Conservation (phyloP, 1,284 basidiomycete species). For the Boletus smithii region DNA sequence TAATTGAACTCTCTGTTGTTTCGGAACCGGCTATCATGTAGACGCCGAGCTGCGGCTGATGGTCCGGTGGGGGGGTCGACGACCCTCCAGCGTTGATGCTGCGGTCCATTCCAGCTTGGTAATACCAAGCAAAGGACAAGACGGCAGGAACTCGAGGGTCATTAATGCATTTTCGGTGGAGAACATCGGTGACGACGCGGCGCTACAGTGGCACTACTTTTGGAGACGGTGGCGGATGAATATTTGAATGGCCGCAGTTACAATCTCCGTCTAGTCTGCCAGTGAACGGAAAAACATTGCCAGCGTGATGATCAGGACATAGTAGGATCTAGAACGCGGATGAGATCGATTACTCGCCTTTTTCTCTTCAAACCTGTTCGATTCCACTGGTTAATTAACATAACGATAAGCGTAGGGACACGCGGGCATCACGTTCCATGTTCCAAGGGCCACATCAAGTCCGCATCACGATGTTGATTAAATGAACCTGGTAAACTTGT, state of each 20-base stretch:
- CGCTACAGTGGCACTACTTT: background rate
- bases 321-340: conserved; percentile 8
- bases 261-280: background rate
- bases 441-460: background rate
- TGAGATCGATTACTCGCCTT: background rate
- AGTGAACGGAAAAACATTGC: background rate
- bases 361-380: background rate
- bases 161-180: background rate
- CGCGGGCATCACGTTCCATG: background rate
- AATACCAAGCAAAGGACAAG: background rate
- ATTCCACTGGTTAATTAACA: background rate
- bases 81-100: background rate
- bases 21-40: background rate
- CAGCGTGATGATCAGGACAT: background rate
- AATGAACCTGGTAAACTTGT: background rate
- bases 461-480: conserved; percentile 10
- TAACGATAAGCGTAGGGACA: background rate
- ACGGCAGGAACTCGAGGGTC: background rate
- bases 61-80: background rate
- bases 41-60: background rate
- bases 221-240: background rate
- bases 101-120: background rate
- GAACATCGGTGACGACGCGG: conserved; percentile 2
- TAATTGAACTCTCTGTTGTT: background rate
- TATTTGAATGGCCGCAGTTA: background rate